Evolutionary conservation across 495 filamentous ascomycete species (phyloP).

Genomic region (Xylaria flabelliformis): DNA sequence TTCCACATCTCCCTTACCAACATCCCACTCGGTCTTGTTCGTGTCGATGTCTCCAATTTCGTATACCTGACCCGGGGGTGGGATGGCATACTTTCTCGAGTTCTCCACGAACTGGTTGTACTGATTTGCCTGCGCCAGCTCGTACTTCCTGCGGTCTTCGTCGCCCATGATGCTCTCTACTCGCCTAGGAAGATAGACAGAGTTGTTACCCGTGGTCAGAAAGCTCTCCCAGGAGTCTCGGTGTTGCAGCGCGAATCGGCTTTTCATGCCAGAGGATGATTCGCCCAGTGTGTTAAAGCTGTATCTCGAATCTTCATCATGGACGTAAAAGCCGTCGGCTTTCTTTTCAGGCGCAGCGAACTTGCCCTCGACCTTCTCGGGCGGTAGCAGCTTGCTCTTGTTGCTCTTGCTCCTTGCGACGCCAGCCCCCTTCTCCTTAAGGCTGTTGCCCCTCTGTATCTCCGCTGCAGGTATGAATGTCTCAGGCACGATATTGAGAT

Average conservation of each 20-base stretch:
- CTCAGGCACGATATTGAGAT: conserved; percentile 90
- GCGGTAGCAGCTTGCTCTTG: conserved; percentile 69
- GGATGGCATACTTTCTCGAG: conserved; percentile 58
- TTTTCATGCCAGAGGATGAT: conserved; percentile 31
- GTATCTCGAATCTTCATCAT: conserved; percentile 66
- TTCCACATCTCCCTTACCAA: conserved; percentile 25
- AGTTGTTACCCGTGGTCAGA: conserved; percentile 67
- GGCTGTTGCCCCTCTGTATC: conserved; percentile 54
- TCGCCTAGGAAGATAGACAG: conserved; percentile 73
- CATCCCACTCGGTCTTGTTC: conserved; percentile 54
- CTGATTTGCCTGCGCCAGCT: conserved; percentile 69
- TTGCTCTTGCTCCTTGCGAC: conserved; percentile 45
- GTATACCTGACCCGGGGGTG: conserved; percentile 57
- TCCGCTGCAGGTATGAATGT: conserved; percentile 79
- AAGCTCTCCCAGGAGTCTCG: conserved; percentile 76
- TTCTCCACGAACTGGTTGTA: conserved; percentile 49
- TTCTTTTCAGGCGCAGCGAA: conserved; percentile 68
- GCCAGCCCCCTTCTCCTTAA: conserved; percentile 44
- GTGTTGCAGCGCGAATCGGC: conserved; percentile 56
- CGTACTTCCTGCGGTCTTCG: conserved; percentile 74
- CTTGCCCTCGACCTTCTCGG: conserved; percentile 73
- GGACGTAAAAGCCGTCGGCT: conserved; percentile 67
- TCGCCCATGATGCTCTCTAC: conserved; percentile 87
- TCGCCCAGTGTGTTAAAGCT: conserved; percentile 52
- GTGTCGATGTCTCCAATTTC: conserved; percentile 60